Evolutionary conservation across 1,284 basidiomycete genomes (phyloP).

Genomic region (Ganoderma resinaceum): DNA sequence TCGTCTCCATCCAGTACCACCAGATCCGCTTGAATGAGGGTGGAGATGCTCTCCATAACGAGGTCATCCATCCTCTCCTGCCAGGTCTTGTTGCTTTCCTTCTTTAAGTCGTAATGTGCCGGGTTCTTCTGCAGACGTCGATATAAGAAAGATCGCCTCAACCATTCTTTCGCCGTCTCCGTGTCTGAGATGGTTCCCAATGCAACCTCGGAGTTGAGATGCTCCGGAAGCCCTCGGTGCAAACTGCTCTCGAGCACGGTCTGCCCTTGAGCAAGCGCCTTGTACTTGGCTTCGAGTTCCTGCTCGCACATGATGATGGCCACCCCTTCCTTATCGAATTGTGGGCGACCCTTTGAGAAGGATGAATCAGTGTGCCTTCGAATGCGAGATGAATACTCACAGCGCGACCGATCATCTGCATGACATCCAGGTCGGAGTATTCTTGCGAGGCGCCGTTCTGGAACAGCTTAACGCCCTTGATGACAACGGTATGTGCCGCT

Average conservation of each 20-base stretch:
- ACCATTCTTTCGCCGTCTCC: constrained; percentile 79
- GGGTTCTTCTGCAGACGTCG: constrained; percentile 88
- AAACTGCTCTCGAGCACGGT: constrained; percentile 86
- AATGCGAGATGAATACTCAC: constrained; percentile 48
- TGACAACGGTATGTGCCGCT: constrained; percentile 85
- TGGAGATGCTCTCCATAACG: constrained; percentile 69
- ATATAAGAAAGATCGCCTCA: constrained; percentile 83
- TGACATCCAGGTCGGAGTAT: constrained; percentile 83
- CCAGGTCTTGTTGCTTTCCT: constrained; percentile 68
- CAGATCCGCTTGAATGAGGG: constrained; percentile 65
- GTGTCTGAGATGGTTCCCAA: constrained; percentile 80
- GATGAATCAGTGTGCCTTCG: no score
- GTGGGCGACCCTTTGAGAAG: constrained; percentile 79
- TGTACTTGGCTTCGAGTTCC: constrained; percentile 77
- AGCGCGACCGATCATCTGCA: constrained; percentile 88
- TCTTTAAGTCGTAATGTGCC: constrained; percentile 70
- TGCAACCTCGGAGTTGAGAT: constrained; percentile 92
- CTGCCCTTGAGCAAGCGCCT: constrained; percentile 65
- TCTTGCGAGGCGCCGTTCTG: constrained; percentile 70
- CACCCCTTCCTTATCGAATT: constrained; percentile 84
- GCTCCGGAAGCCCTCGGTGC: constrained; percentile 85
- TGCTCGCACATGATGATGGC: constrained; percentile 84
- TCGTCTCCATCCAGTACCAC: constrained; percentile 52
- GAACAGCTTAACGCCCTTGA: constrained; percentile 82
- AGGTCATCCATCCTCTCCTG: constrained; percentile 75